Evolutionary conservation across 768 basidiomycete genomes (phyloP).

Genomic region (Mycena rosella): DNA sequence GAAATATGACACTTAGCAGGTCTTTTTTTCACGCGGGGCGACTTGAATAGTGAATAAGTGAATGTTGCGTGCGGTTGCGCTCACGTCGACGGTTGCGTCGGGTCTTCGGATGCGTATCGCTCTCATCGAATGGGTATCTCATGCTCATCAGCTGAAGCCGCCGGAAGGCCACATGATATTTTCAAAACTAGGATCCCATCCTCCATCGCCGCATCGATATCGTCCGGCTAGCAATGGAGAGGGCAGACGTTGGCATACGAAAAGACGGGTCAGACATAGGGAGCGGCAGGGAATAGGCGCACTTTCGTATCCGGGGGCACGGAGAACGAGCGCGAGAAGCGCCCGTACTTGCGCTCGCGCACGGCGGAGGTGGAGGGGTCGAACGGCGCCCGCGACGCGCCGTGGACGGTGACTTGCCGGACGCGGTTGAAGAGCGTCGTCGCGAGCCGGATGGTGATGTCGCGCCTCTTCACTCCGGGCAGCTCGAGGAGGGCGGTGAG

Average conservation of each 20-base stretch:
- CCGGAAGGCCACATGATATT: slow-evolving; percentile 64
- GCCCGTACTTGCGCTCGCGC: slow-evolving; percentile 66
- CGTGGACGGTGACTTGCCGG: slow-evolving; percentile 71
- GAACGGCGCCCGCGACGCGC: slow-evolving; percentile 58
- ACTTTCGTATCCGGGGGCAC: slow-evolving; percentile 72
- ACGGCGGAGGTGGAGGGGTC: slow-evolving; percentile 35
- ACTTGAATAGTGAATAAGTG: slow-evolving; percentile 4
- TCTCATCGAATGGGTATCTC: slow-evolving; percentile 64
- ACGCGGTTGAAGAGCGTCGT: slow-evolving; percentile 72
- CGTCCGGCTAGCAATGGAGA: slow-evolving; percentile 57
- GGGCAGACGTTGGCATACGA: slow-evolving; percentile 34
- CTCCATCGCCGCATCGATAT: slow-evolving; percentile 67
- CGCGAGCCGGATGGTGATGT: slow-evolving; percentile 70
- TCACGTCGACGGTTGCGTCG: background rate
- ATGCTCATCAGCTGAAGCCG: slow-evolving; percentile 59
- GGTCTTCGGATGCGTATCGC: slow-evolving; percentile 15
- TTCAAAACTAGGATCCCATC: slow-evolving; percentile 72
- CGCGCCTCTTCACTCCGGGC: slow-evolving; percentile 71
- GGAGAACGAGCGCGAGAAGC: slow-evolving; percentile 61
- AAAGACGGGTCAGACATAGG: slow-evolving; percentile 37
- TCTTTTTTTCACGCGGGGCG: slow-evolving; percentile 12
- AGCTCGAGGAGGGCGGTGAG: slow-evolving; percentile 76
- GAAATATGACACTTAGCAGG: slow-evolving; percentile 19
- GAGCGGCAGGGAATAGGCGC: slow-evolving; percentile 40
- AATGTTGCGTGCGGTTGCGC: background rate